Evolutionary conservation across 108 stramenopile species (phyloP).

Genomic region (Aurantiochytrium sp.): DNA sequence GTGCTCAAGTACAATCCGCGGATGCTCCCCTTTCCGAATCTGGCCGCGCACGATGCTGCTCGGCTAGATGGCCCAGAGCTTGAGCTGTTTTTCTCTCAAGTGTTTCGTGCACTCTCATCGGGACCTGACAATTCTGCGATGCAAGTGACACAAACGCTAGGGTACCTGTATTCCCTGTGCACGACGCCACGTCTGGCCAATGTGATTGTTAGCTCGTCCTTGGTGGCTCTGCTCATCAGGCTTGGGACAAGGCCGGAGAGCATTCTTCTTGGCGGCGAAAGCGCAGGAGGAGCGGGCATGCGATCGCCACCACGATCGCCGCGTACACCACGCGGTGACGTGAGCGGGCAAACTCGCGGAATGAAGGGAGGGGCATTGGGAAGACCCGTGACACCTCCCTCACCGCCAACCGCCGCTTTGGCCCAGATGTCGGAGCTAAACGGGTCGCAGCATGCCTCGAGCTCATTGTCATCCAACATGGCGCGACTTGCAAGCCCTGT

Average conservation of each 20-base stretch:
- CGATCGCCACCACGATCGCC: background rate
- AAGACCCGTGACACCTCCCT: too few species aligned
- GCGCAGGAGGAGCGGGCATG: background rate
- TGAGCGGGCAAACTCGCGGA: too few species aligned
- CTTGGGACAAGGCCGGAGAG: background rate
- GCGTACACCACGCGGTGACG: background rate
- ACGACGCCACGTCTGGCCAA: constrained; percentile 36
- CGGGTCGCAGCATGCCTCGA: too few species aligned
- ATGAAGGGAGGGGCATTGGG: too few species aligned
- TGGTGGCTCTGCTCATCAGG: constrained; percentile 35
- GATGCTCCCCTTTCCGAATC: constrained; percentile 26
- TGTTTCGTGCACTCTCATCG: constrained; percentile 32
- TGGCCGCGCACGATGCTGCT: background rate
- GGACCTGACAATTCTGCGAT: background rate
- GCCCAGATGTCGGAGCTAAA: too few species aligned
- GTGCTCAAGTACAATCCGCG: background rate
- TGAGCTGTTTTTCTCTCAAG: constrained; percentile 34
- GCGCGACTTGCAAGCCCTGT: too few species aligned
- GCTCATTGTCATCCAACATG: too few species aligned
- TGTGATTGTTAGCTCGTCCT: constrained; percentile 40
- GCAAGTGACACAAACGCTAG: constrained; percentile 27
- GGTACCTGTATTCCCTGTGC: constrained; percentile 39
- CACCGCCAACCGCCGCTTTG: too few species aligned
- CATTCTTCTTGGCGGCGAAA: background rate
- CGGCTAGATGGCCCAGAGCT: constrained; percentile 18